Evolutionary conservation across 116 monocot species (phyloP), one percentile per base, ranked within the genome.

Genomic region (Thalassia testudinum): DNA sequence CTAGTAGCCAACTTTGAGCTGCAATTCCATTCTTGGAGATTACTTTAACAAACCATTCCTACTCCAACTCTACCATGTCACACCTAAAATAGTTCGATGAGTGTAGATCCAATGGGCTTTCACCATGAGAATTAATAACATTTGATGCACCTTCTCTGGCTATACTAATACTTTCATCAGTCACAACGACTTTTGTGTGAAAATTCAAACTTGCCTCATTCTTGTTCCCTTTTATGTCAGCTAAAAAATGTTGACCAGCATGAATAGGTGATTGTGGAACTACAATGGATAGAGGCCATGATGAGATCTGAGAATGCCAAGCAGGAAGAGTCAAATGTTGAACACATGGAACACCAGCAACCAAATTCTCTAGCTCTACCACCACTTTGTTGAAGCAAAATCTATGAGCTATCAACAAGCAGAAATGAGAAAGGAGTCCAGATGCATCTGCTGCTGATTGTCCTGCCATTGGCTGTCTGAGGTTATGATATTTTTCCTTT

Each of bases 281-380:
- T 68, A 84, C 87, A 59, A 87, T 56, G 22, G 68, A 70, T 20
- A 93, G 60, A 30, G 71, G 81, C 93, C 93, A 93, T 12, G 93
- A 84, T 43, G 93, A 93, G 15, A 70, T 81, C 58, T 88, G 72
- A 62, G 93, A 84, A 72, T 84, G 74, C 93, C 87, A 84, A n/a
- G 93, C 74, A 62, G 88, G 88, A 51, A 70, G 73, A 54, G 80
- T 81, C 19, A 78, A 25, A 43, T 87, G 64, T 67, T 84, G 75
- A 28, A 93, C 66, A 61, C 78, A 93, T 21, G 84, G 71, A 47
- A 84, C 62, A 65, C 87, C 69, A 37, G 50, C 62, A n/a, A 84
- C 93, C 81, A 93, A 57, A 47, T 43, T 54, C 76, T 93, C 93
- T n/a, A 93, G 66, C 21, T 59, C 63, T 25, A 67, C 66, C 16